Percentiles rank a stretch among this genome's conserved stretches.
These are phyloP conservation scores for Durotheca rogersii DNA, from an alignment of 495 filamentous ascomycete species.

Conservation along the genomic window DNA sequence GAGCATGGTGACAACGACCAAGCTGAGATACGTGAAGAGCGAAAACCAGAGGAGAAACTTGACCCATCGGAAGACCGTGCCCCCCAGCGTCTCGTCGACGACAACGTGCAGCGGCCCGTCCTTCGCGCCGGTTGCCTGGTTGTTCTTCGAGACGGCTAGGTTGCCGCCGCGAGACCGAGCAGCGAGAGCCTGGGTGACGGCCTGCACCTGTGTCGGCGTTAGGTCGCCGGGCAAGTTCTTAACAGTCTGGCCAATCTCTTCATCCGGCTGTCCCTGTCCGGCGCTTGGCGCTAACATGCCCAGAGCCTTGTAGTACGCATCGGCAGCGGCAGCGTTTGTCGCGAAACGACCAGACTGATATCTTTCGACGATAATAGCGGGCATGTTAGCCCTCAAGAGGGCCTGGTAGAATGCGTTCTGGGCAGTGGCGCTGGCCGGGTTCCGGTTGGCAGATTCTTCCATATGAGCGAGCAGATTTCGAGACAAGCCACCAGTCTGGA, in stretches of 20 bases:
- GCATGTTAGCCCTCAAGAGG: slow-evolving; percentile 87
- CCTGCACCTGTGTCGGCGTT: slow-evolving; percentile 68
- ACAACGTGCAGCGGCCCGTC: slow-evolving; percentile 87
- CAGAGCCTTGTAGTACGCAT: slow-evolving; percentile 73
- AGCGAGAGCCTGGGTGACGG: slow-evolving; percentile 82
- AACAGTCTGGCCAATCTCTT: slow-evolving; percentile 31
- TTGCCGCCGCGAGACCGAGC: slow-evolving; percentile 70
- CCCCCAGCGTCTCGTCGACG: slow-evolving; percentile 84
- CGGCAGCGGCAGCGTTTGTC: slow-evolving; percentile 68
- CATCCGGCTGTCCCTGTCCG: slow-evolving; percentile 35
- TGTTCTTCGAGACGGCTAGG: slow-evolving; percentile 50
- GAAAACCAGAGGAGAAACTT: slow-evolving; percentile 79
- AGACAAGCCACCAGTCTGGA: slow-evolving; percentile 45
- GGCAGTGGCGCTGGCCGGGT: slow-evolving; percentile 77
- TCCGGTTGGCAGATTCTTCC: slow-evolving; percentile 89
- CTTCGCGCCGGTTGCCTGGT: slow-evolving; percentile 62
- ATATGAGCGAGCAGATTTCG: slow-evolving; percentile 52
- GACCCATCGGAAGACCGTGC: slow-evolving; percentile 81
- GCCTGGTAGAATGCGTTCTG: slow-evolving; percentile 94
- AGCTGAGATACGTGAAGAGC: slow-evolving; percentile 68
- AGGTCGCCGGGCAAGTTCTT: slow-evolving; percentile 43
- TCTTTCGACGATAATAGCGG: slow-evolving; percentile 84
- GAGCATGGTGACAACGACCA: slow-evolving; percentile 73
- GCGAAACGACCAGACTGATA: slow-evolving; percentile 85
- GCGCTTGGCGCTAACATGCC: slow-evolving; percentile 54